A percentile compares a stretch with the other conserved stretches of the same genome.
Evolutionary conservation across 805 yeast genomes (phyloP).

Genomic region (Candida quercuum): DNA sequence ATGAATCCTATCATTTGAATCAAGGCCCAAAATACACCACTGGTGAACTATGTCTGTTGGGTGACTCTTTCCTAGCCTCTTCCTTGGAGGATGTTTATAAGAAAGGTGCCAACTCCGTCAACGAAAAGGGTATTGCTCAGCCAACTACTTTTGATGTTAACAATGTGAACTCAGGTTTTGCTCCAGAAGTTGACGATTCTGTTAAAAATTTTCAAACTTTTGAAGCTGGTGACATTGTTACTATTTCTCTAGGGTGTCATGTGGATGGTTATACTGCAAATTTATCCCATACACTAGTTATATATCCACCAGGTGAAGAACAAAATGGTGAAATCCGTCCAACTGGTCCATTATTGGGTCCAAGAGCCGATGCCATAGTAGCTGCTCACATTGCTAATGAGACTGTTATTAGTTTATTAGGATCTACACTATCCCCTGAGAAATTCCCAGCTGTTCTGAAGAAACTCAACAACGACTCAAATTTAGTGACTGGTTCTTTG

Average conservation of each 20-base stretch:
- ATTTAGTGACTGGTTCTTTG: constrained; percentile 57
- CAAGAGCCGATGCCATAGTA: constrained; percentile 82
- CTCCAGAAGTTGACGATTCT: constrained; percentile 78
- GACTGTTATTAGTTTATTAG: constrained; percentile 72
- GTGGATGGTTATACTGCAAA: constrained; percentile 92
- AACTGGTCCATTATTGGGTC: constrained; percentile 75
- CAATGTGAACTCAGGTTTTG: constrained; percentile 69
- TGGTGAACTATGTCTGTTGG: constrained; percentile 73
- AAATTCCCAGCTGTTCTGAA: constrained; percentile 55
- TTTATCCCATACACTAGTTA: constrained; percentile 81
- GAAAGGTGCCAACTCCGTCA: constrained; percentile 43
- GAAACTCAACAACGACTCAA: constrained; percentile 20
- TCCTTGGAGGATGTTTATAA: constrained; percentile 58
- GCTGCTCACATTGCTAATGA: constrained; percentile 90
- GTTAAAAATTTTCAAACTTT: constrained; percentile 35
- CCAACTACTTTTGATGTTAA: constrained; percentile 90
- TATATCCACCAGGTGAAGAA: constrained; percentile 60
- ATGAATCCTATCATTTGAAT: constrained; percentile 64
- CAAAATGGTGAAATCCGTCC: constrained; percentile 38
- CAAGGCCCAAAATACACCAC: constrained; percentile 33
- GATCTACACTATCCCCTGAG: constrained; percentile 70
- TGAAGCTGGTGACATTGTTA: constrained; percentile 77
- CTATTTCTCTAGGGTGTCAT: constrained; percentile 82
- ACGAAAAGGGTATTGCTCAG: constrained; percentile 87
- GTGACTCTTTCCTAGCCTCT: constrained; percentile 68